Evolutionary conservation across 495 filamentous ascomycete species (phyloP), one percentile per base, ranked within the genome.

Genomic region (Trichoderma asperelloides): DNA sequence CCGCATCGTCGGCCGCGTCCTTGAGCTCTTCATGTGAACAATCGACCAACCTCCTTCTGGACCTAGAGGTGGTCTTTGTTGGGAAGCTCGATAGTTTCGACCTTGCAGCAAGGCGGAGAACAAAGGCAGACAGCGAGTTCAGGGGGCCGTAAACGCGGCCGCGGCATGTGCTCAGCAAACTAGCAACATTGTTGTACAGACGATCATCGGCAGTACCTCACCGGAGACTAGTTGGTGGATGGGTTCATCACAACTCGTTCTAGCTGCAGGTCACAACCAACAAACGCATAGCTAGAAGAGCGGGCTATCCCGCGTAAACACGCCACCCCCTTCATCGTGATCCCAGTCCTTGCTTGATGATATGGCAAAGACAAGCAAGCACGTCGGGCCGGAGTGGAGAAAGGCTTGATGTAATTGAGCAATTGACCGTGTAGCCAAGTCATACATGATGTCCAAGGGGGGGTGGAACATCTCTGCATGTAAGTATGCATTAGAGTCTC

Each of bases 1-100:
- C 55, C 25, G 55, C 55, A 30, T 60, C 25, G 23, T 27, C 55
- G 55, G 55, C 55, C 55, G 55, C 55, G n/a, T 60, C 55, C 23
- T 13, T 12, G 55, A 18, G 27, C 25, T 33, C 55, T 60, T 60
- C 55, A 60, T 60, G 55, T 30, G 55, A 21, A 18, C 55, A 60
- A 60, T 30, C 55, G 9, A n/a, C 43, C 43, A n/a, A 12, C 43
- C 43, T n/a, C 15, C 43, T n/a, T 47, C 6, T 5, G 43, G 12
- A n/a, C 12, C 12, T 47, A 3, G 3, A n/a, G 43, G 43, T 37
- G 33, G 33, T 37, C 33, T 37, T 33, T 37, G 33, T 37, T 37
- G 33, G 33, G 33, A 37, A 37, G 33, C 33, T 37, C 33, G 33
- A 37, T 8, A 3, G 33, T 37, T 8, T 21, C n/a, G n/a, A 51